Conservation (phyloP, 176 grass and related monocot genomes). For the Pontederia crassipes region DNA sequence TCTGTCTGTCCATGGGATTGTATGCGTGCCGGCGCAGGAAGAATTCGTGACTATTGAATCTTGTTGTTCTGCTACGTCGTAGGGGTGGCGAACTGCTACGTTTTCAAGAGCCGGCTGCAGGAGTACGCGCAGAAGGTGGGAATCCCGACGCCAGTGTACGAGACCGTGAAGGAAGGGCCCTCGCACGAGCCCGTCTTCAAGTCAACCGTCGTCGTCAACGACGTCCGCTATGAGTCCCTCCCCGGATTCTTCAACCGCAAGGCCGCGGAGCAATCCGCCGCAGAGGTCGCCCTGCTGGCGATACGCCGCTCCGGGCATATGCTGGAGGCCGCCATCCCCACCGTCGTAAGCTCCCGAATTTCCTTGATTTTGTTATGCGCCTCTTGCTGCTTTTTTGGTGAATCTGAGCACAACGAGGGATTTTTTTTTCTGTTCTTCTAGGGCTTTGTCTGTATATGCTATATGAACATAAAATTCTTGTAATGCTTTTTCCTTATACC, state of each 20-base stretch:
- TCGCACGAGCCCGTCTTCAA: constrained; percentile 82
- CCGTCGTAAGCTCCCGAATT: constrained; percentile 24
- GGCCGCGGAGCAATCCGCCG: constrained; percentile 78
- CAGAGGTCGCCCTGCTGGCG: constrained; percentile 62
- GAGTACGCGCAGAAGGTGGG: constrained; percentile 67
- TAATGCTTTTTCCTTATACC: not conserved
- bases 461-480: not conserved
- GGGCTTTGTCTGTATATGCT: not conserved
- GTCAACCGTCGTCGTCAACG: constrained; percentile 68
- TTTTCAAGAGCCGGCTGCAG: constrained; percentile 91
- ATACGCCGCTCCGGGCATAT: constrained; percentile 39
- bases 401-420: no score
- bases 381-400: no score
- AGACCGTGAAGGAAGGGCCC: constrained; percentile 74
- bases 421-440: not conserved
- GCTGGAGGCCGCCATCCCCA: constrained; percentile 25
- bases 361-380: not conserved
- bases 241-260: constrained; percentile 77
- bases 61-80: not conserved
- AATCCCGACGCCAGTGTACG: constrained; percentile 62
- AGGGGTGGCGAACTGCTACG: constrained; percentile 86
- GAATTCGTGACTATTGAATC: no score
- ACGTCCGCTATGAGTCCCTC: constrained; percentile 56
- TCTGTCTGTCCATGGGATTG: no score
- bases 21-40: no score